Evolutionary conservation across 2,329 filamentous ascomycete genomes (phyloP), one percentile per base, ranked within the genome.

Genomic region (Talaromyces islandicus): DNA sequence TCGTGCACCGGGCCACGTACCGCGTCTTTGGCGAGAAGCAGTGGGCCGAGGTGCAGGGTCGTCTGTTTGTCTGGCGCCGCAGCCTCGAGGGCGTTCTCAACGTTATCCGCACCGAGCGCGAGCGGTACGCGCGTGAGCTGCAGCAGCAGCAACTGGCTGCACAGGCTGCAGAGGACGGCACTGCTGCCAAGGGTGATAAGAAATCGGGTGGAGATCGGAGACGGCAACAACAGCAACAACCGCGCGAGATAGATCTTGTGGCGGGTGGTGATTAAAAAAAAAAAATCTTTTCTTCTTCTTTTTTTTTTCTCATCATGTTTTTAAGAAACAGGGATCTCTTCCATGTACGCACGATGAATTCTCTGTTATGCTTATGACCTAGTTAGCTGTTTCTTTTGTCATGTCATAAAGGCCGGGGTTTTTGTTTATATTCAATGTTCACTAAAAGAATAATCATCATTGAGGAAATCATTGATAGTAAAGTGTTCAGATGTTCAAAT

Each of bases 21-120:
- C 88, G 94, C 64, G 92, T 97, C 58, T 99, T 99, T 71, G 91
- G 91, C 68, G 91, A 96, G 81, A 95, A 95, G 83, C 94, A 99
- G 81, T 99, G 95, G 92, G 87, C 90, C 68, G 93, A 99, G 81
- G 88, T 99, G 58, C 90, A 91, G 63, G 91, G 89, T 64, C 85
- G 93, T 64, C 81, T 99, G 70, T 92, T 96, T 78, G 90, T 92
- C 75, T 97, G 93, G 93, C 88, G 89, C 75, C 83, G 85, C 68
- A 93, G 90, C 68, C 81, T 97, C 69, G 84, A 86, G 71, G 86
- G 85, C 66, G 92, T 99, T 19, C 80, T 95, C 67, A 80, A 82
- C 59, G 90, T 94, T 52, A 84, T 97, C 66, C 85, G 88, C 70
- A 81, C 85, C 73, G 91, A 96, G 81, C 88, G 95, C 81, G 83